Evolutionary conservation across 352 stramenopile genomes (phyloP), one percentile per base, ranked within the genome.

Genomic region (Vaucheria bursata): DNA sequence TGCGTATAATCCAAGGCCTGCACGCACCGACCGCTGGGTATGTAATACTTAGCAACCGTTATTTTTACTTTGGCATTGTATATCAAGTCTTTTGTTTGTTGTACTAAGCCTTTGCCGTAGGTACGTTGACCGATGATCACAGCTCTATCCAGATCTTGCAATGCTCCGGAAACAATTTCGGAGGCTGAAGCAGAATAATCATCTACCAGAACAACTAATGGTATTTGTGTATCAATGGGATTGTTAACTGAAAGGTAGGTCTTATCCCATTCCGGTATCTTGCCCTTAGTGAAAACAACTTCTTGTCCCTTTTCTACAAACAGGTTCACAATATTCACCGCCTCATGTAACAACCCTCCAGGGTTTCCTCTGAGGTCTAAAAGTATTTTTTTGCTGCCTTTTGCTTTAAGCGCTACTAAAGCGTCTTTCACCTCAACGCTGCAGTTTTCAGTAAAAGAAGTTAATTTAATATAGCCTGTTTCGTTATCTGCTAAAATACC

Each of bases 81-180:
- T 18, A 18, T 59, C 25, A 59, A 59, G 18, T 18, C 12, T 59
- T 25, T 18, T 59, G 45, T 59, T 18, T 59, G 18, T 37, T 74
- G 69, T 50, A 38, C 69, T 38, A 74, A 18, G 29, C 69, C 75
- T 67, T 80, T 80, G 29, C 75, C 75, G 67, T 78, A 80, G 0
- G 75, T 80, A 38, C 50, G 64, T 18, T 71, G 36, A n/a, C 75
- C 75, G 12, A 80, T 12, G 5, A 80, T n/a, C 0, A 49, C 64
- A 50, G 75, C 75, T 31, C 75, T 68, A 34, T 38, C 38, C 35
- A 50, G 73, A 8, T 80, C 75, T 32, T 79, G 36, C 7, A 80
- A 52, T 3, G 50, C 50, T 5, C 38, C 75, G 8, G 31, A 34
- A n/a, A 80, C 25, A 1, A 80, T 69, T n/a, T 80, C 75, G 8